These are phyloP conservation scores for Scutellaria barbata DNA, from an alignment of 257 asterid species.

Conservation along the genomic window DNA sequence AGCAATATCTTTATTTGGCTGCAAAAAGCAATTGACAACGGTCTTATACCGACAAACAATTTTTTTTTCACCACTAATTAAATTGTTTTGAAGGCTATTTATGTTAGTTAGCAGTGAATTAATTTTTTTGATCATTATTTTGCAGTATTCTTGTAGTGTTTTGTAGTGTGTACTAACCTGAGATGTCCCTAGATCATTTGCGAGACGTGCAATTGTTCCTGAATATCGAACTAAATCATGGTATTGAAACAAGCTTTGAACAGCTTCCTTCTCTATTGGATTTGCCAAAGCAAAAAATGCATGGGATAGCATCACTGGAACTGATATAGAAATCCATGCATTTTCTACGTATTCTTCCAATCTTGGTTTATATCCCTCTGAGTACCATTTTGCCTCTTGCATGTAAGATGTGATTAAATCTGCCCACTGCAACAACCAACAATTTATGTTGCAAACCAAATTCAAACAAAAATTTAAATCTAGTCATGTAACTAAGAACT, in stretches of 20 bases:
- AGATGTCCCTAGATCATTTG: slow-evolving; percentile 56
- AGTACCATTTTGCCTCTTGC: slow-evolving; percentile 52
- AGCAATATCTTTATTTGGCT: not conserved
- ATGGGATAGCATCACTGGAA: slow-evolving; percentile 39
- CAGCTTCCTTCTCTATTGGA: slow-evolving; percentile 34
- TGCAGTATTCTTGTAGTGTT: not conserved
- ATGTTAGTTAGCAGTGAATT: too few species aligned
- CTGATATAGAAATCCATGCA: slow-evolving; percentile 48
- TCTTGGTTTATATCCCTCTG: slow-evolving; percentile 36
- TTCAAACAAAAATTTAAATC: not conserved
- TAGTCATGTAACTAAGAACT: not conserved
- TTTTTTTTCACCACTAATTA: too few species aligned
- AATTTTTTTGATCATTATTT: too few species aligned
- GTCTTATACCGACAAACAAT: too few species aligned
- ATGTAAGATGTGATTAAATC: slow-evolving; percentile 36
- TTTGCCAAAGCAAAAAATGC: slow-evolving; percentile 35
- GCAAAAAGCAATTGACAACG: too few species aligned
- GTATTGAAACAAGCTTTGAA: slow-evolving; percentile 29
- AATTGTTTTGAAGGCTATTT: too few species aligned
- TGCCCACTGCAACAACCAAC: slow-evolving; percentile 38
- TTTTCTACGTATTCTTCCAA: slow-evolving; percentile 48
- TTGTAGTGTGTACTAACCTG: slow-evolving; percentile 24
- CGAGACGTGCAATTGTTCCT: slow-evolving; percentile 41
- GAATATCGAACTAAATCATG: slow-evolving; percentile 40
- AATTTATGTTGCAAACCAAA: not conserved